Evolutionary conservation across 2,329 filamentous ascomycete species (phyloP).

Genomic region (Cylindrodendrum hubeiense): DNA sequence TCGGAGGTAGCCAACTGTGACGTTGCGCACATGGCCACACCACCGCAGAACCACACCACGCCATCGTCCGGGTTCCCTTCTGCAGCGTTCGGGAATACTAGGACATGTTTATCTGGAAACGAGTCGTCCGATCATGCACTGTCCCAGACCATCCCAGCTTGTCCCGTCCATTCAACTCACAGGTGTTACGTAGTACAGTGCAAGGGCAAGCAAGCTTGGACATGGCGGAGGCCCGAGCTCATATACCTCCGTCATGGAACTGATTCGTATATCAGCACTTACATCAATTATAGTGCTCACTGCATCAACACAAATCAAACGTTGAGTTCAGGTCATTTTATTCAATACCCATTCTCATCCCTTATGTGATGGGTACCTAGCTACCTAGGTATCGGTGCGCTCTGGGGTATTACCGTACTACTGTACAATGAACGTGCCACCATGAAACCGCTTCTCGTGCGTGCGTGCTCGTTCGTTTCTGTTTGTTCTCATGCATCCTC

Average conservation of each 20-base stretch:
- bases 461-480: slow-evolving; percentile 28
- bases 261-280: neutral
- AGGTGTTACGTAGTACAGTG: neutral
- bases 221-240: slow-evolving; percentile 4
- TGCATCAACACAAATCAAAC: neutral
- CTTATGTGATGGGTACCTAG: slow-evolving; percentile 1
- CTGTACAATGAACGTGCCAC: slow-evolving; percentile 36
- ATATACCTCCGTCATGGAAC: neutral
- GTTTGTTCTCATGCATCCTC: slow-evolving; percentile 19
- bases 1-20: neutral
- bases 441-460: slow-evolving; percentile 12
- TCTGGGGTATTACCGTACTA: slow-evolving; percentile 39
- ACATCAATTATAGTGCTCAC: neutral
- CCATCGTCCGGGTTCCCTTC: neutral
- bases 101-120: neutral
- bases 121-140: slow-evolving; percentile 10
- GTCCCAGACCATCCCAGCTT: neutral
- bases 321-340: slow-evolving; percentile 13
- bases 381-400: slow-evolving; percentile 18
- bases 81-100: neutral
- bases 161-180: neutral
- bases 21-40: neutral
- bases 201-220: slow-evolving; percentile 13
- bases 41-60: neutral
- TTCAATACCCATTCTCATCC: neutral